Percentiles rank a stretch among this genome's conserved stretches.
These are phyloP conservation scores for Metschnikowia dekortorum DNA, from an alignment of 805 yeast species.

Conservation along the genomic window DNA sequence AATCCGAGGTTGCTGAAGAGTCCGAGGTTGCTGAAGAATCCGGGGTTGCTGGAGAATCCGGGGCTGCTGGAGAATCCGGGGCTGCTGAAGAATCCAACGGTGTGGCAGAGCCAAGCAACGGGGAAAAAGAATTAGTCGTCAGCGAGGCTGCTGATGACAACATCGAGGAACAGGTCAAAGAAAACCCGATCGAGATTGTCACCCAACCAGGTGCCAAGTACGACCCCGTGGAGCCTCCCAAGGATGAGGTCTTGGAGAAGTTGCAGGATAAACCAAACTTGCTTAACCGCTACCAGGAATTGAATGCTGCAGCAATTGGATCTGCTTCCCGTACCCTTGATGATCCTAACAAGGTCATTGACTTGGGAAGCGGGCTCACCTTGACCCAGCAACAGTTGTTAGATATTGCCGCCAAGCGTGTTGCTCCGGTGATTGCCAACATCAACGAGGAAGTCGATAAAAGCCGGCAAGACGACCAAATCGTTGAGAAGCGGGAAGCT, in stretches of 20 bases:
- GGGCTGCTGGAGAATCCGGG: background rate
- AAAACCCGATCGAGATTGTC: conserved; percentile 32
- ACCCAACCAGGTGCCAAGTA: conserved; percentile 30
- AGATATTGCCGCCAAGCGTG: conserved; percentile 52
- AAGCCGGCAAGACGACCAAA: conserved; percentile 41
- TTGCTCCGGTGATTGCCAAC: conserved; percentile 48
- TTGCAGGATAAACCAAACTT: conserved; percentile 46
- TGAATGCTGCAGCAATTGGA: conserved; percentile 44
- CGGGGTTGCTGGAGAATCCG: no score
- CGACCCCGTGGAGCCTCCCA: conserved; percentile 34
- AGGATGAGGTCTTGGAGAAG: conserved; percentile 32
- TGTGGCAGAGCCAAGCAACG: background rate
- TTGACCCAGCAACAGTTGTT: conserved; percentile 53
- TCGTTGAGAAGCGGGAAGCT: conserved; percentile 36
- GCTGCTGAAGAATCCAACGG: background rate
- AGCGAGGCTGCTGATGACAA: conserved; percentile 22
- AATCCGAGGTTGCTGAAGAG: background rate
- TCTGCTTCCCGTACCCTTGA: conserved; percentile 43
- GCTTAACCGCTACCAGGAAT: conserved; percentile 45
- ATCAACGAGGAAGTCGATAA: conserved; percentile 48
- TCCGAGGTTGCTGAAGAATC: background rate
- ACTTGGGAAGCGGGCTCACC: conserved; percentile 51
- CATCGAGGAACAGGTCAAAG: conserved; percentile 24
- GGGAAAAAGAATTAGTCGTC: background rate
- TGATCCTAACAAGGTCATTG: conserved; percentile 46